Base-by-base conservation (phyloP, 148 eudicot species). In the Nyssa sinensis region DNA sequence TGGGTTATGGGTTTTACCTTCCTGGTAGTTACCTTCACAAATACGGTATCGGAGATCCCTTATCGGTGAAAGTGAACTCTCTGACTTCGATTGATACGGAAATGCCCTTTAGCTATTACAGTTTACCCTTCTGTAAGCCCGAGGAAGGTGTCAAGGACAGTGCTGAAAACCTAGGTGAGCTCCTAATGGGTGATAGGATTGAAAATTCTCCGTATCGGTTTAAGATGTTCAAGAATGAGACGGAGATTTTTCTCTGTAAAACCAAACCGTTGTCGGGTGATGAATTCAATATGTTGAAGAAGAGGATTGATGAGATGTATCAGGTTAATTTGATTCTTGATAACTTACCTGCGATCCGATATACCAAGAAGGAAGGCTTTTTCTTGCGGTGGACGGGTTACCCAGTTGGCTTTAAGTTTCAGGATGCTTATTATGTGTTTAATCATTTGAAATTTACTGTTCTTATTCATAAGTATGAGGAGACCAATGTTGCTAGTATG, bases 221-320 rank as follows among this genome's bases (percentile, higher is more conserved):
- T 39, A 76, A 81, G 74, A 81, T 81, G 83, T 62, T 64, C 57
- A 71, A 69, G 21, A 81, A 81, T 66, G 77, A 81, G 77, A 41
- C 80, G 12, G 77, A 76, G 44, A 62, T 76, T 41, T 81, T 71
- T 55, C 74, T 81, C 24, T 81, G 83, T 29, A 33, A 81, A 21
- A 72, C 80, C 2, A 69, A 39, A 25, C 31, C 68, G 5, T 39
- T 81, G 24, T 76, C 80, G 23, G 77, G 34, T 0, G 74, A 67
- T 32, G 70, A 81, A 9, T 76, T 81, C 64, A 72, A 76, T 67
- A 51, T 81, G 64, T 44, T 81, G 77, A 72, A 76, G 61, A 64
- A 76, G 77, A 76, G 83, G 74, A 81, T 81, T 66, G 83, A 81
- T 67, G 83, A 81, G 60, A 76, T 81, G 83, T 81, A 81, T 66